Evolutionary conservation across 192 early-diverging fungal genomes (phyloP), one percentile per base, ranked within the genome.

Genomic region (Spizellomyces sp.): DNA sequence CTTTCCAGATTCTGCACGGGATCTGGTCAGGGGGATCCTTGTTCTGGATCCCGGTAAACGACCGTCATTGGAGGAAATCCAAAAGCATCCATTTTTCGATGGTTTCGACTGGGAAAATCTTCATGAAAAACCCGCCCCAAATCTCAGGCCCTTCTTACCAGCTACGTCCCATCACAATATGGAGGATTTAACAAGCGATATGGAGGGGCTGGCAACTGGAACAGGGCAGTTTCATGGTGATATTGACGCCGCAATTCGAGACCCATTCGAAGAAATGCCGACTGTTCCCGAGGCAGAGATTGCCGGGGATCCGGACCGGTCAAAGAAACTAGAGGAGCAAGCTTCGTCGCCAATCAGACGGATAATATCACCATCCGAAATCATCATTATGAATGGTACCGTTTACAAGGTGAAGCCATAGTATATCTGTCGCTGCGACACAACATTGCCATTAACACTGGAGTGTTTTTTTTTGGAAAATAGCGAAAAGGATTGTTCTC

Each of bases 1-100:
- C 22, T 90, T 96, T 73, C 85, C 89, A 7, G 80, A 77, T 45
- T 60, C 75, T 8, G 93, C 90, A 27, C 84, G 83, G 68, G 90
- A 91, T 71, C 80, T 99, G n/a, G 84, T 98, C 10, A 80, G 89
- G 66, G 78, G 81, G 27, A 82, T 98, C 56, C 77, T 99, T 45
- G 87, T 86, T 22, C 90, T 58, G 87, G 92, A 65, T 70, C 90
- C 61, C 78, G 81, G 45, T 79, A 82, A 58, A 69, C 83, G 71
- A 70, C 75, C 48, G 79, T 81, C 14, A 9, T 71, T 93, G 12
- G 73, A 77, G 8, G 84, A 84, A 22, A 74, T 98, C 52, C 92
- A 91, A 68, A 74, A 73, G 10, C 93, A 98, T 54, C 69, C 90
- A 12, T 95, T 98, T 64, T 98, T 98, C 67, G 65, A 83, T 0